phyloP scores from a whole-genome alignment of 2,329 filamentous ascomycete species.

The Pestalotiopsis fici region DNA sequence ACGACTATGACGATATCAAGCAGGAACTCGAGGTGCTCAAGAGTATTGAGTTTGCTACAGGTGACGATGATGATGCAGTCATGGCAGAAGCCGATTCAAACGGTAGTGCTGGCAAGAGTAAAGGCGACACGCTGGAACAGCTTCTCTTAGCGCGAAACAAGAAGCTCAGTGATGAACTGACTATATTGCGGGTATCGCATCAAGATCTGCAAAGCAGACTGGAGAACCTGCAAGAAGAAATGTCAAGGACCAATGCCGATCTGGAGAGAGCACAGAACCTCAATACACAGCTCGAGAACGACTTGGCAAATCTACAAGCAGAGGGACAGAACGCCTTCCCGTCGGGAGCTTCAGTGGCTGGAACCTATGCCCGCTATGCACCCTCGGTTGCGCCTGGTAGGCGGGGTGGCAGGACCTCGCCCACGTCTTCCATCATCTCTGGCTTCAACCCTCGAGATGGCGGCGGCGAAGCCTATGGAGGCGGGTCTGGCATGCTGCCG shows the following conservation, averaged over 20 bases:
- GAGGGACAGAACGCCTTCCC: constrained; percentile 83
- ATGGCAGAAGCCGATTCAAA: constrained; percentile 46
- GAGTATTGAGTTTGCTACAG: constrained; percentile 95
- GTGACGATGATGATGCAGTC: constrained; percentile 72
- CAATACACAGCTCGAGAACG: constrained; percentile 87
- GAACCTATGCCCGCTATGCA: constrained; percentile 84
- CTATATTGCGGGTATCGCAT: constrained; percentile 88
- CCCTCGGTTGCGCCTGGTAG: constrained; percentile 61
- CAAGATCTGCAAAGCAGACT: constrained; percentile 85
- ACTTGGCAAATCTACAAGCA: constrained; percentile 83
- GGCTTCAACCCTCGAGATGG: constrained; percentile 77
- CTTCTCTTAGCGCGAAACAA: constrained; percentile 92
- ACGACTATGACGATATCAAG: constrained; percentile 94
- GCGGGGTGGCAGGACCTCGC: constrained; percentile 73
- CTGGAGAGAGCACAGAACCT: constrained; percentile 82
- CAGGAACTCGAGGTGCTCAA: constrained; percentile 95
- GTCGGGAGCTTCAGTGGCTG: constrained; percentile 87
- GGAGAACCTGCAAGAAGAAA: constrained; percentile 78
- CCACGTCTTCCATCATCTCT: constrained; percentile 96
- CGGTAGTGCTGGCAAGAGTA: constrained; percentile 54
- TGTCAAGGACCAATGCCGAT: constrained; percentile 81
- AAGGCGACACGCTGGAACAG: constrained; percentile 85
- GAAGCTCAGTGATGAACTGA: constrained; percentile 92
- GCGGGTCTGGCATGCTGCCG: constrained; percentile 86
- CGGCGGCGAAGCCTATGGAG: constrained; percentile 64